phyloP scores from a whole-genome alignment of 495 filamentous ascomycete genomes.

The Hypoxylon fuscum region DNA sequence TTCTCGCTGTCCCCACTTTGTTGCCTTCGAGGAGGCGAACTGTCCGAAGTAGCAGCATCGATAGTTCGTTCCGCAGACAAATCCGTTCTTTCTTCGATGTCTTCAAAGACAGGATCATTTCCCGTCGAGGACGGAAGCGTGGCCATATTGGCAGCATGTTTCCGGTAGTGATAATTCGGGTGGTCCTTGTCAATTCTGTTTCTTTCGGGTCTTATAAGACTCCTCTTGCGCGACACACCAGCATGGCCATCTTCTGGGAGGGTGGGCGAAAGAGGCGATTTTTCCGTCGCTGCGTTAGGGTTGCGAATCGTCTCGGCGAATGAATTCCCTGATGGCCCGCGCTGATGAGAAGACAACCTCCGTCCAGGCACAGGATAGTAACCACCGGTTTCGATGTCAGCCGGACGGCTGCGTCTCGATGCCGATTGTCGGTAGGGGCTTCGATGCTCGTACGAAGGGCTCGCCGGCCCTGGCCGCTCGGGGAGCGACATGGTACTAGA shows the following conservation, averaged over 20 bases:
- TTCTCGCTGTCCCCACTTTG: slow-evolving; percentile 51
- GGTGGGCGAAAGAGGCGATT: slow-evolving; percentile 57
- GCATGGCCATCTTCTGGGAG: slow-evolving; percentile 34
- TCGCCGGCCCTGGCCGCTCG: slow-evolving; percentile 67
- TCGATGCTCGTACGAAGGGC: slow-evolving; percentile 67
- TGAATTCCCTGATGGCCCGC: slow-evolving; percentile 59
- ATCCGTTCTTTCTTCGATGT: slow-evolving; percentile 60
- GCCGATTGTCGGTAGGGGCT: slow-evolving; percentile 72
- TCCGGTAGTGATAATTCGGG: slow-evolving; percentile 92
- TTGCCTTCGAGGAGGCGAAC: slow-evolving; percentile 48
- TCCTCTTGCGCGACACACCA: slow-evolving; percentile 72
- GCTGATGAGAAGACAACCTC: slow-evolving; percentile 51
- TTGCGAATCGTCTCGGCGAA: slow-evolving; percentile 59
- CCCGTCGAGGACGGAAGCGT: slow-evolving; percentile 90
- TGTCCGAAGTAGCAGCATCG: slow-evolving; percentile 49
- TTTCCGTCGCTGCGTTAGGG: slow-evolving; percentile 58
- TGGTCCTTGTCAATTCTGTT: slow-evolving; percentile 81
- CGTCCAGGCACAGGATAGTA: slow-evolving; percentile 53
- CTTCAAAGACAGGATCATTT: slow-evolving; percentile 85
- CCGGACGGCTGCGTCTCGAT: slow-evolving; percentile 67
- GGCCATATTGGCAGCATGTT: slow-evolving; percentile 89
- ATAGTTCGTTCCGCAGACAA: slow-evolving; percentile 58
- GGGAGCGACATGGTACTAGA: slow-evolving; percentile 70
- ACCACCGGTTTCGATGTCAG: slow-evolving; percentile 71
- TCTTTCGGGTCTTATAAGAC: slow-evolving; percentile 87